Conservation (phyloP, 2,329 filamentous ascomycete species). For the Fusarium sambucinum region DNA sequence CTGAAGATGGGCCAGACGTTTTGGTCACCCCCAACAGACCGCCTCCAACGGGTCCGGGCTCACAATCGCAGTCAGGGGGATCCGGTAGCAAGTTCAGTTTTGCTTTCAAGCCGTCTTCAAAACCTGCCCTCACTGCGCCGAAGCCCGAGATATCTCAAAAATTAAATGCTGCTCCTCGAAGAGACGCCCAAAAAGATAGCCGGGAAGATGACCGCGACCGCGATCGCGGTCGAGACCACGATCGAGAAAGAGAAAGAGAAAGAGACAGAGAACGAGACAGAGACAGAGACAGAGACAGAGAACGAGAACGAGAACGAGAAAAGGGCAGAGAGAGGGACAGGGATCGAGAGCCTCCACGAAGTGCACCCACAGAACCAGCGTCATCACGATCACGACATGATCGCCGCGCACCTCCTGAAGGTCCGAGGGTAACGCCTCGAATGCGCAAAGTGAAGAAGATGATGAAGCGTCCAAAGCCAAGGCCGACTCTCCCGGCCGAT, state of each 20-base stretch:
- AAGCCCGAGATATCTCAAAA: conserved; percentile 76
- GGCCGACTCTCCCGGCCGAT: conserved; percentile 77
- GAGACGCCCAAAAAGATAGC: conserved; percentile 48
- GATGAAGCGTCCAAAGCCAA: conserved; percentile 76
- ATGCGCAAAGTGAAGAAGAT: conserved; percentile 75
- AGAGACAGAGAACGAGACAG: background rate
- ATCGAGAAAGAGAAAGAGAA: conserved; percentile 54
- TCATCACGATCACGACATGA: conserved; percentile 59
- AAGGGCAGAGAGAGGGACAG: conserved; percentile 7
- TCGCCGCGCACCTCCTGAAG: conserved; percentile 51
- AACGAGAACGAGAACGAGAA: conserved; percentile 52
- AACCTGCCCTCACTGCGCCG: conserved; percentile 66
- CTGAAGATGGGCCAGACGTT: conserved; percentile 58
- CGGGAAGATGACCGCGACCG: conserved; percentile 58
- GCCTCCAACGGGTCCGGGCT: conserved; percentile 64
- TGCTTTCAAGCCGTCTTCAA: conserved; percentile 83
- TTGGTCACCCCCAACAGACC: conserved; percentile 68
- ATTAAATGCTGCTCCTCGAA: conserved; percentile 72
- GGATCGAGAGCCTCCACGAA: conserved; percentile 62
- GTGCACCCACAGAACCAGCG: conserved; percentile 66
- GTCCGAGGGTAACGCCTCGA: conserved; percentile 58
- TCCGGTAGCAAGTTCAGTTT: conserved; percentile 87
- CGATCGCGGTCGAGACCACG: conserved; percentile 46
- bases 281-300: too few relatives aligned
- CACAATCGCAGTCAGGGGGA: conserved; percentile 26